Base-by-base conservation (phyloP, 371 early-diverging fungal genomes). In the Lichtheimia ramosa region DNA sequence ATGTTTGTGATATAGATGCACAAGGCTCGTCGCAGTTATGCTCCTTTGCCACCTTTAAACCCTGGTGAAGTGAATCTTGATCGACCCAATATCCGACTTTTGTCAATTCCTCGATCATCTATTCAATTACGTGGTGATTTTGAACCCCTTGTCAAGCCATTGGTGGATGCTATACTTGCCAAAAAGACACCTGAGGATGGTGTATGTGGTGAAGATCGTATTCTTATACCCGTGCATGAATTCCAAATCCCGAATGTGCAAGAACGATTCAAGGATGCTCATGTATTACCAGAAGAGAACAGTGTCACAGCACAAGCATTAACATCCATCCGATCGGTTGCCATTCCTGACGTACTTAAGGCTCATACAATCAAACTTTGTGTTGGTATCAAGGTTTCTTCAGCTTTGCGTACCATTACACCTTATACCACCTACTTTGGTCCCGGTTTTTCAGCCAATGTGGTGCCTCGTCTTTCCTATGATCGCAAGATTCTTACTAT, bases 381-480 rank as follows among this genome's bases (percentile, higher is more conserved):
- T 21, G 64, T 91, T 28, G 89, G 86, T 20, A 77, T 89, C 65
- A 90, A 85, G 58, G 77, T 88, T 5, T 81, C 90, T 1, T 89
- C 89, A 7, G 91, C 90, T 23, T 58, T 91, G 59, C 87, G 91
- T 51, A 90, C 89, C 8, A 81, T 91, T 58, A 86, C 86, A 15
- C 90, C 90, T 7, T 89, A 82, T 71, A 79, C 88, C 0, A 83
- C 89, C 15, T 76, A 80, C 52, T 78, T 87, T 58, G 89, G 89
- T 0, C 87, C 90, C 20, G 82, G 81, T 14, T 74, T 91, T 20
- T 76, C 82, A 8, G 63, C 64, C n/a, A 67, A 78, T 16, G 70
- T 87, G 16, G 75, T 81, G 8, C 81, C 81, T 12, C 62, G 66
- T 4, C 59, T 81, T 20, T 71, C 71, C 8, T 74, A 75, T 41